Conservation (phyloP, 352 stramenopile genomes). For the Phytophthora europaea region DNA sequence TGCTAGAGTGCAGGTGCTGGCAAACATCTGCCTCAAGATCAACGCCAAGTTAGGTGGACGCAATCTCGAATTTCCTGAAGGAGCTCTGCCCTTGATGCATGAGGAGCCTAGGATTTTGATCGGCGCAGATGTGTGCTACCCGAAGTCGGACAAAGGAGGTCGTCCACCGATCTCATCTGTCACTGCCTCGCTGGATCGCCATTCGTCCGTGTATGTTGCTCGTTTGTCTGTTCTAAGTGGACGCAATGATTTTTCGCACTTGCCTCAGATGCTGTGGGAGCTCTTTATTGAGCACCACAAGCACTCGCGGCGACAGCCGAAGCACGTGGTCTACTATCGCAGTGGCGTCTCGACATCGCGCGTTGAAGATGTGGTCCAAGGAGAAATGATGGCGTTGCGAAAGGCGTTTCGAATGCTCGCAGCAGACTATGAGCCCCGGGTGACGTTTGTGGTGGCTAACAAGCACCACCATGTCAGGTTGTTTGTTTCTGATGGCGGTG, state of each 20-base stretch:
- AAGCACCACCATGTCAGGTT: slow-evolving; percentile 66
- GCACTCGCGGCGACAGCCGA: slow-evolving; percentile 12
- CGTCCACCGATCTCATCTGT: background rate
- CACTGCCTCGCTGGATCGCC: slow-evolving; percentile 56
- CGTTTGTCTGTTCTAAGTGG: slow-evolving; percentile 32
- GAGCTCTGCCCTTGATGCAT: background rate
- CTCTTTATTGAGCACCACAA: slow-evolving; percentile 75
- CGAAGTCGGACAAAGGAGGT: background rate
- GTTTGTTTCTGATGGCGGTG: slow-evolving; percentile 38
- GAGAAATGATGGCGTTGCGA: background rate
- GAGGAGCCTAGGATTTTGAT: background rate
- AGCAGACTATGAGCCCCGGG: background rate
- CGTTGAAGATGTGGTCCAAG: background rate
- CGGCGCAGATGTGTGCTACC: background rate
- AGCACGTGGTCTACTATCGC: background rate
- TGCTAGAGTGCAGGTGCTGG: background rate
- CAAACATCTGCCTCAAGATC: background rate
- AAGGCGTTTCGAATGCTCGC: background rate
- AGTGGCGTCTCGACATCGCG: background rate
- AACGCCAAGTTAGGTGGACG: background rate
- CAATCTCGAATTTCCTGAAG: background rate
- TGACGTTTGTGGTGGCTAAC: slow-evolving; percentile 71
- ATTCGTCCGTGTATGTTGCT: slow-evolving; percentile 52
- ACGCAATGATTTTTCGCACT: background rate
- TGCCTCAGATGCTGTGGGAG: slow-evolving; percentile 49